These are phyloP conservation scores for Anthostomella pinea DNA, from an alignment of 2,329 filamentous ascomycete genomes.

Conservation along the genomic window DNA sequence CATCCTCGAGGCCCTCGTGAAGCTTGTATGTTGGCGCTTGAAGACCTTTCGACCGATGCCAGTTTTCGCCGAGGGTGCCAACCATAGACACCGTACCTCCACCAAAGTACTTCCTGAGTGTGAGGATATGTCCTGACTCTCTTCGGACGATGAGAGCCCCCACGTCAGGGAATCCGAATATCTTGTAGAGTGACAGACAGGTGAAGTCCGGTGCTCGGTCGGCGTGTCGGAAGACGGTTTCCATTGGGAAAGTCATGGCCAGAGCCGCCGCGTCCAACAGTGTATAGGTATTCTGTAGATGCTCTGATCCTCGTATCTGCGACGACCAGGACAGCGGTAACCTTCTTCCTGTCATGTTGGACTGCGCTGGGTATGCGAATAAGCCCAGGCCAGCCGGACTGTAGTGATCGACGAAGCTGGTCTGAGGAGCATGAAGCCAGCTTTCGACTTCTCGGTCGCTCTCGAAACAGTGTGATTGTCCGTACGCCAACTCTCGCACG, in stretches of 20 bases:
- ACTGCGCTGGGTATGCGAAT: conserved; percentile 67
- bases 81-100: conserved; percentile 66
- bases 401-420: conserved; percentile 22
- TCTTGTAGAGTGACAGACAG: conserved; percentile 62
- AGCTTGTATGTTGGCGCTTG: conserved; percentile 41
- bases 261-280: conserved; percentile 63
- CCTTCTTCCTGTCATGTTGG: conserved; percentile 65
- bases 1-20: conserved; percentile 64
- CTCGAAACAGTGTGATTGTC: conserved; percentile 56
- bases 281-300: conserved; percentile 44
- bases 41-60: conserved; percentile 51
- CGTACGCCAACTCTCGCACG: conserved; percentile 60
- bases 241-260: conserved; percentile 59
- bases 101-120: conserved; percentile 60
- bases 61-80: conserved; percentile 47
- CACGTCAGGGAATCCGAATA: conserved; percentile 65
- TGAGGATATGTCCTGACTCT: conserved; percentile 53
- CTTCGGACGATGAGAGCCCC: conserved; percentile 58
- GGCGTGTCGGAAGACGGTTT: conserved; percentile 47
- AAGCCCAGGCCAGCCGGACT: conserved; percentile 36
- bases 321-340: conserved; percentile 57
- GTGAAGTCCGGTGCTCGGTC: conserved; percentile 57
- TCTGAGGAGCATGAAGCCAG: conserved; percentile 37
- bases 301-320: conserved; percentile 31
- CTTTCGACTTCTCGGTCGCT: conserved; percentile 50